Conservation (phyloP, 2,329 filamentous ascomycete species). For the Colletotrichum cordylinicola region DNA sequence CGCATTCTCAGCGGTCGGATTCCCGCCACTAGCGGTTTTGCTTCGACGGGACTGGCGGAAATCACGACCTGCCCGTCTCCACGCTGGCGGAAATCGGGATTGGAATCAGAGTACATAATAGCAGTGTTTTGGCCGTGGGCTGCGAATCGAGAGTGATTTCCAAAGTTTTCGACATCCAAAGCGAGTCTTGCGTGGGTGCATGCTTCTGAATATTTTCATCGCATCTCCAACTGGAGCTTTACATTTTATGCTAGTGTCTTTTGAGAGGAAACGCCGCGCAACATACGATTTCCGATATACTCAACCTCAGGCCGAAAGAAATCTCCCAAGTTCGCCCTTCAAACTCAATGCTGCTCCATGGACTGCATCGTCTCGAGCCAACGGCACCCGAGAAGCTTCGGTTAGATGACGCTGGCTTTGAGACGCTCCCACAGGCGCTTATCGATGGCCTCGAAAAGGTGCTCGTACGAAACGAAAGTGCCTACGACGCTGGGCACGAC, state of each 20-base stretch:
- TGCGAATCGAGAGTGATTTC: neutral
- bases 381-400: conserved; percentile 47
- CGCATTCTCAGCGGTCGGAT: conserved; percentile 1
- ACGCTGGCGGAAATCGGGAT: conserved; percentile 6
- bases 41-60: conserved; percentile 9
- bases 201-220: neutral
- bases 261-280: neutral
- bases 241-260: neutral
- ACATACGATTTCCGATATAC: neutral
- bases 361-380: conserved; percentile 45
- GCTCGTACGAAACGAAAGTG: conserved; percentile 52
- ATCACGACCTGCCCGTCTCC: neutral
- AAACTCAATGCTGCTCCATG: fast-evolving
- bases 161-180: neutral
- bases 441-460: conserved; percentile 46
- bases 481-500: conserved; percentile 59
- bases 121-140: neutral
- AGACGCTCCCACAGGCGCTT: conserved; percentile 47
- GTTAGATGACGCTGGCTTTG: conserved; percentile 39
- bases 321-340: neutral
- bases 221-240: neutral
- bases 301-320: neutral
- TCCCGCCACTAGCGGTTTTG: conserved; percentile 19
- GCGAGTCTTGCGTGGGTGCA: neutral
- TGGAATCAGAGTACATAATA: neutral